Evolutionary conservation across 1,284 basidiomycete genomes (phyloP).

Genomic region (Taiwanofungus camphoratus): DNA sequence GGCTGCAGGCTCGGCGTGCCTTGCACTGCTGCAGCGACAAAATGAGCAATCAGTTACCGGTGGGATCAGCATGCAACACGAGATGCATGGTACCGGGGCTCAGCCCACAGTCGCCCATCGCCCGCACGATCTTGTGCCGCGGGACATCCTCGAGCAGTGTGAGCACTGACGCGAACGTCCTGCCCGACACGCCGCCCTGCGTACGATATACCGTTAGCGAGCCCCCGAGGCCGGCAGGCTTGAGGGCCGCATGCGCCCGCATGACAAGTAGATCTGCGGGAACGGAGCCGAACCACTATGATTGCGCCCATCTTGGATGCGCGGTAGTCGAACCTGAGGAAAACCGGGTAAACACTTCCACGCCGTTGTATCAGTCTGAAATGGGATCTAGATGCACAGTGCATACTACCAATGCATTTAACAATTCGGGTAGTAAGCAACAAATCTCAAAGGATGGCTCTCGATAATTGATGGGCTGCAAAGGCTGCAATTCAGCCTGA

Average conservation of each 20-base stretch:
- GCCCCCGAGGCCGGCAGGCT: slow-evolving; percentile 30
- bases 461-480: no score
- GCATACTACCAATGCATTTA: no score
- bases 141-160: slow-evolving; percentile 45
- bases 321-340: slow-evolving; percentile 54
- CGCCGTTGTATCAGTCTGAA: no score
- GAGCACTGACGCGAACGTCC: slow-evolving; percentile 57
- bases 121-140: slow-evolving; percentile 27
- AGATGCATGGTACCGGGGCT: slow-evolving; percentile 46
- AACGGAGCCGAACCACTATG: slow-evolving; percentile 71
- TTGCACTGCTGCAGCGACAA: slow-evolving; percentile 31
- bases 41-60: not conserved
- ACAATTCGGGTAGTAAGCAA: no score
- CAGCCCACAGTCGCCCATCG: slow-evolving; percentile 40
- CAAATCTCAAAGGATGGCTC: no score
- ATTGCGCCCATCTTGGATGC: slow-evolving; percentile 62
- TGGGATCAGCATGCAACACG: no score
- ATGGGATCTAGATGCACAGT: no score
- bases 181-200: slow-evolving; percentile 58
- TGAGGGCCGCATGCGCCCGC: slow-evolving; percentile 45
- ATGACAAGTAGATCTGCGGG: slow-evolving; percentile 64
- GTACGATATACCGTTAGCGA: slow-evolving; percentile 44
- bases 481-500: no score
- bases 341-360: no score
- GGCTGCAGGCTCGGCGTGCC: slow-evolving; percentile 35